Conservation (phyloP, 106 monocot genomes). For the Dactylorhiza incarnata region DNA sequence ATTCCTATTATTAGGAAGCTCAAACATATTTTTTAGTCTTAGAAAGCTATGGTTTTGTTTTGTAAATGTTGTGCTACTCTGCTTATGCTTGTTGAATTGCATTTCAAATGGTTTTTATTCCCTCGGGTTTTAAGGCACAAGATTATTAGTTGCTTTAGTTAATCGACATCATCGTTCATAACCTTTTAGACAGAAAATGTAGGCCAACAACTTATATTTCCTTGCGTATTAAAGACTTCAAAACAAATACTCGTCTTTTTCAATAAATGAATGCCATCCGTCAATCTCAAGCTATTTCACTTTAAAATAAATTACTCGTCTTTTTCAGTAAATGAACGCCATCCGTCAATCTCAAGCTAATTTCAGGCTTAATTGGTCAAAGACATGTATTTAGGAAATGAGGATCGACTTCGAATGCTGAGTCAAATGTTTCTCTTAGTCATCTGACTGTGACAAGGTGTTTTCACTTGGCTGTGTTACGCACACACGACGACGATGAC, state of each 20-base stretch:
- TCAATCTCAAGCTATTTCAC: no score
- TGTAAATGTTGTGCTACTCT: background rate
- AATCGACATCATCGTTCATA: background rate
- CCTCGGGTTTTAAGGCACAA: background rate
- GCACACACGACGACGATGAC: no score
- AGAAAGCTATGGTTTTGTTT: background rate
- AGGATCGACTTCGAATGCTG: background rate
- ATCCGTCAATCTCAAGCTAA: no score
- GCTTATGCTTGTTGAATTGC: background rate
- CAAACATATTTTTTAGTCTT: background rate
- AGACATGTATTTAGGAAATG: background rate
- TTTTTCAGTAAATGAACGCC: no score
- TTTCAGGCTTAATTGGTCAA: no score
- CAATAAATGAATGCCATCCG: no score
- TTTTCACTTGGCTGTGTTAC: no score
- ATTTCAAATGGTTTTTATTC: background rate
- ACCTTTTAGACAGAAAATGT: no score
- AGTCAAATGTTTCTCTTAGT: background rate
- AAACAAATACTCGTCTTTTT: no score
- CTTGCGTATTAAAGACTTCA: no score
- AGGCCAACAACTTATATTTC: no score
- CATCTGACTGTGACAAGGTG: background rate
- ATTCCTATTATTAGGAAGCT: background rate
- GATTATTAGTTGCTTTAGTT: background rate
- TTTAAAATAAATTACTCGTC: no score